Conservation (phyloP, 192 early-diverging fungal genomes). For the Backusella liffmaniae region DNA sequence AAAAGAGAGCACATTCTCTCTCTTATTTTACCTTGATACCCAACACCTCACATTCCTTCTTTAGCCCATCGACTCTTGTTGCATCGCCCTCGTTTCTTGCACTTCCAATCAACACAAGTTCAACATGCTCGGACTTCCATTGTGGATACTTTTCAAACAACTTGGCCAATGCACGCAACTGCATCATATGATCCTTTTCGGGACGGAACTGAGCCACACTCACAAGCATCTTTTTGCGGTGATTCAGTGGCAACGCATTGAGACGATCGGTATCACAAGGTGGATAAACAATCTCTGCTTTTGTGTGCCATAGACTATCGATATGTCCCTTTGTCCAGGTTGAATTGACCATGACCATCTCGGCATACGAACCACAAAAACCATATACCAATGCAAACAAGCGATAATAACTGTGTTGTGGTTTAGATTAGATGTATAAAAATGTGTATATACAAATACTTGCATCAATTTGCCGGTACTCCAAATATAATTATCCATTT, state of each 20-base stretch:
- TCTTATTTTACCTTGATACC: slow-evolving; percentile 51
- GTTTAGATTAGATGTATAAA: too few species aligned
- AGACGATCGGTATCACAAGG: slow-evolving; percentile 86
- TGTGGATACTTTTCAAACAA: slow-evolving; percentile 63
- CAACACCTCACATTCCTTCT: slow-evolving; percentile 43
- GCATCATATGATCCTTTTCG: slow-evolving; percentile 90
- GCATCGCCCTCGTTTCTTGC: slow-evolving; percentile 79
- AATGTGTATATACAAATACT: not conserved
- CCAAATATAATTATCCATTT: slow-evolving; percentile 59
- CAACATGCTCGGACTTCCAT: slow-evolving; percentile 36
- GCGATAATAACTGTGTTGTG: slow-evolving; percentile 68
- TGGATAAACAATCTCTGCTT: slow-evolving; percentile 82
- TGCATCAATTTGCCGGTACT: slow-evolving; percentile 61
- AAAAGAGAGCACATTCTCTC: not conserved
- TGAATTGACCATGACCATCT: slow-evolving; percentile 93
- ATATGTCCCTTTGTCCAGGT: slow-evolving; percentile 95
- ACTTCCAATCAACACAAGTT: slow-evolving; percentile 85
- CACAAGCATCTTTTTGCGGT: slow-evolving; percentile 62
- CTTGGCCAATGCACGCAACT: slow-evolving; percentile 70
- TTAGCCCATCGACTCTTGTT: slow-evolving; percentile 60
- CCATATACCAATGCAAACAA: slow-evolving; percentile 79
- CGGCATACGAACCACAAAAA: slow-evolving; percentile 72
- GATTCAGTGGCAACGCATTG: slow-evolving; percentile 46
- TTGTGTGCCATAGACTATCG: slow-evolving; percentile 73
- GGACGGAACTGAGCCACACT: slow-evolving; percentile 96